Percentiles rank a stretch among this genome's conserved stretches.
These are phyloP conservation scores for Candida andamanensis DNA, from an alignment of 805 yeast genomes.

Conservation along the genomic window DNA sequence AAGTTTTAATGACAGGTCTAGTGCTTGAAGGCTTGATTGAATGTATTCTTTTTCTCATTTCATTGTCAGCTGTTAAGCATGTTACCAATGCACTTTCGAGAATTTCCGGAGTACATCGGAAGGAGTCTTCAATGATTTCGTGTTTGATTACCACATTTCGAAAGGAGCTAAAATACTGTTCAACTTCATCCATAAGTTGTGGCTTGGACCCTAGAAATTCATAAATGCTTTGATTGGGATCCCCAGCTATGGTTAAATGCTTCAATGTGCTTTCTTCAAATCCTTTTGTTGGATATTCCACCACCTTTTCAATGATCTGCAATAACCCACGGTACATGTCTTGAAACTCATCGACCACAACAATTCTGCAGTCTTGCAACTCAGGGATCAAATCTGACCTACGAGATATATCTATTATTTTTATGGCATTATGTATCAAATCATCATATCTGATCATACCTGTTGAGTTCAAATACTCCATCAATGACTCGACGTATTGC, in stretches of 20 bases:
- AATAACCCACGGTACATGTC: slow-evolving; percentile 55
- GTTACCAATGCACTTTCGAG: slow-evolving; percentile 35
- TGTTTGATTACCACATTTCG: slow-evolving; percentile 16
- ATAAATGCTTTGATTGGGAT: slow-evolving; percentile 65
- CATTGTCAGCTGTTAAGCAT: slow-evolving; percentile 1
- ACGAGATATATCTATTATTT: slow-evolving; percentile 21
- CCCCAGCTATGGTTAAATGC: slow-evolving; percentile 68
- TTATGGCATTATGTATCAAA: slow-evolving; percentile 26
- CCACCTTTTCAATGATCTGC: slow-evolving; percentile 34
- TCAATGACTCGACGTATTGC: slow-evolving; percentile 21
- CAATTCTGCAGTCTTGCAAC: slow-evolving; percentile 23
- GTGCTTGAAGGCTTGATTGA: slow-evolving; percentile 16
- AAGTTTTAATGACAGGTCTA: slow-evolving; percentile 18
- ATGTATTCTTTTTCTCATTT: slow-evolving; percentile 2
- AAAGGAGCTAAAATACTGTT: slow-evolving; percentile 10
- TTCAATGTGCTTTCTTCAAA: slow-evolving; percentile 17
- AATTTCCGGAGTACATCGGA: slow-evolving; percentile 59
- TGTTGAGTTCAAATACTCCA: slow-evolving; percentile 24
- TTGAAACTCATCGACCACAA: slow-evolving; percentile 71
- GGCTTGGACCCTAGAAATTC: slow-evolving; percentile 56
- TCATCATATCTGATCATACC: slow-evolving; percentile 35
- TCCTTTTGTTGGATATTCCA: slow-evolving; percentile 29
- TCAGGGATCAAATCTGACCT: slow-evolving; percentile 6
- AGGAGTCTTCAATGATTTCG: slow-evolving; percentile 46
- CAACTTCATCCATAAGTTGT: slow-evolving; percentile 19